Conservation (phyloP, 139 green algal species). For the Klebsormidium nitens region DNA sequence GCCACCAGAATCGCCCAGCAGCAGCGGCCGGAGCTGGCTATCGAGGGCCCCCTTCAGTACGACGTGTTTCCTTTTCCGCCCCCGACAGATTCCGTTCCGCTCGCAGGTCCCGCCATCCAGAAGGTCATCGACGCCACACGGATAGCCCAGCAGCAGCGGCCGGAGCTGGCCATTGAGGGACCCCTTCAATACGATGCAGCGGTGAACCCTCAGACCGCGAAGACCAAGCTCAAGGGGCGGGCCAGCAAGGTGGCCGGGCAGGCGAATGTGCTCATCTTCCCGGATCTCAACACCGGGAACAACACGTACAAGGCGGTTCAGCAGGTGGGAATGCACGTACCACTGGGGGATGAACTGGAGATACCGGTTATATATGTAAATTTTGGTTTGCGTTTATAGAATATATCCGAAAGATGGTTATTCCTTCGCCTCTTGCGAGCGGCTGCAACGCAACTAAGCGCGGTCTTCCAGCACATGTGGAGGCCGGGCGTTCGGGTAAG, state of each 20-base stretch:
- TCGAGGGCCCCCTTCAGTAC: slow-evolving; percentile 62
- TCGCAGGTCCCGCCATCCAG: slow-evolving; percentile 50
- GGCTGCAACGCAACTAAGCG: too few species aligned
- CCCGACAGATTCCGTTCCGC: background rate
- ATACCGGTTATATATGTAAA: too few species aligned
- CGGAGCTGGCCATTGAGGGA: slow-evolving; percentile 66
- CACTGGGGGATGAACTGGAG: too few species aligned
- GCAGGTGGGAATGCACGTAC: slow-evolving; percentile 43
- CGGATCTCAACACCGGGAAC: slow-evolving; percentile 81
- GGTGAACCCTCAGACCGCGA: slow-evolving; percentile 49
- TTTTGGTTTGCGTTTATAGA: too few species aligned
- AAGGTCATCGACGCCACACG: slow-evolving; percentile 69
- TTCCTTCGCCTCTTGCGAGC: too few species aligned
- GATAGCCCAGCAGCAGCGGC: slow-evolving; percentile 46
- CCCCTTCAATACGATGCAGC: slow-evolving; percentile 31
- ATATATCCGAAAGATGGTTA: too few species aligned
- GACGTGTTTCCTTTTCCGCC: too few species aligned
- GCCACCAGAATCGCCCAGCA: slow-evolving; percentile 58
- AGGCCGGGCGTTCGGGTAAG: too few species aligned
- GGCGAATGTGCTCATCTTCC: slow-evolving; percentile 84
- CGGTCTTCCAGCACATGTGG: too few species aligned
- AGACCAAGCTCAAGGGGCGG: slow-evolving; percentile 66
- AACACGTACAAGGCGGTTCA: slow-evolving; percentile 51
- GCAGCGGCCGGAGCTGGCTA: slow-evolving; percentile 49
- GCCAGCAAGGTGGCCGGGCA: slow-evolving; percentile 61